Evolutionary conservation across 164 flowering plant species (phyloP), one percentile per base, ranked within the genome.

Genomic region (Vitis cinerea): DNA sequence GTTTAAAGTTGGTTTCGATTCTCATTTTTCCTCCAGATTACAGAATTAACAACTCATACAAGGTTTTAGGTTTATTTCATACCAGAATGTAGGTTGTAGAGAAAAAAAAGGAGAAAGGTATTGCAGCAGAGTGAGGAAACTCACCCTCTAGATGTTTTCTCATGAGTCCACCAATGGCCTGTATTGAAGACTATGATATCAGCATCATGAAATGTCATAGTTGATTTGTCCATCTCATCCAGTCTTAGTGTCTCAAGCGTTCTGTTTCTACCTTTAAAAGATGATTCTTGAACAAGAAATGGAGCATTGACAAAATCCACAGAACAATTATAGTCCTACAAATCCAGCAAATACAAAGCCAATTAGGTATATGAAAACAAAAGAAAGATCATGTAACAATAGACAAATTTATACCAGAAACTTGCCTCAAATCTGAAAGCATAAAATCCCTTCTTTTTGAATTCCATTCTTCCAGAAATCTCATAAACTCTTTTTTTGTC

Each of bases 81-180:
- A 52, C 49, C 59, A 52, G 15, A 55, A 54, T 16, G 31, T 17
- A 31, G 37, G 60, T 37, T 37, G 57, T 44, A 23, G 27, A 2
- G 19, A 0, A 10, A 11, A 55, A 44, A 3, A 55, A 7, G 11
- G 52, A 49, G 12, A 19, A 12, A 63, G 66, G 55, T 10, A 50
- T 4, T 9, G 14, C 11, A 8, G 27, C 29, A n/a, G 68, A 30
- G 19, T 61, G 13, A 19, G 60, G 9, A 37, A 37, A 71, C 85
- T 82, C 62, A 93, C 98, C 98, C 95, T 80, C 66, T 79, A 23
- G 92, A 85, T 62, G 93, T 93, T 80, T 93, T 93, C 73, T 89
- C 97, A 75, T 93, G 98, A n/a, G 94, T 90, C 97, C 98, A 93
- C 97, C 97, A 91, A 69, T 91, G 97, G 37, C 97, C 98, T 10